Evolutionary conservation across 1,284 basidiomycete species (phyloP), one percentile per base, ranked within the genome.

Genomic region (Pseudomicrostroma phylloplanum): DNA sequence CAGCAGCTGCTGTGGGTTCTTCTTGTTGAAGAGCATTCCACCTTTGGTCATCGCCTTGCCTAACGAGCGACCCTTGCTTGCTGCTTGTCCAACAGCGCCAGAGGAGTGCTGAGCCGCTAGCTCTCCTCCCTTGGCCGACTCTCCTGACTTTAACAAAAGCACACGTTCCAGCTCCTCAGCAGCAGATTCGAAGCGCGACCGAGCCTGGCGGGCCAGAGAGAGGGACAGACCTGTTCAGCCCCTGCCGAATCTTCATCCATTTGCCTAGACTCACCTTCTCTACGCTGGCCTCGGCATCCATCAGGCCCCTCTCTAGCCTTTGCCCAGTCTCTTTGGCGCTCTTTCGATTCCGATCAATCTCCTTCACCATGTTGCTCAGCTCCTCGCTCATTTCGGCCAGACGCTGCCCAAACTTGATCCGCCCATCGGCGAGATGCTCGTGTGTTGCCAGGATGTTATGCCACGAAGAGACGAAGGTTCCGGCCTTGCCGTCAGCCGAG

Each of bases 301-400:
- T 87, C 40, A 98, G 81, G 36, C 87, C 86, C 61, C 88, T 86
- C 77, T 99, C 94, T 73, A 94, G 91, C 59, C 92, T 85, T 39
- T 83, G 83, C 1, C 92, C 91, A 19, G 72, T 73, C 46, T 79
- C 77, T 21, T 64, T 59, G 7, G 73, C 67, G 56, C 71, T 84
- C 81, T 97, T 96, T 60, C 94, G 84, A 76, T 88, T 89, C 82
- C 91, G 92, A 70, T 98, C 94, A 0, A 96, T 91, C 79, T 98
- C 93, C 72, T 91, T 90, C 0, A 87, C 48, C 1, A 97, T 82
- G 23, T 85, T 88, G 19, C 84, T 82, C n/a, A 97, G 83, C 79
- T 98, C 94, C 51, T 97, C 92, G 74, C 89, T 89, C 90, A 96
- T 97, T 80, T 96, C 93, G 72, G 88, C 88, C 58, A 98, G 83